These are phyloP conservation scores for Thuidium tamariscinum DNA, from an alignment of 225 moss, liverwort and hornwort genomes.

Conservation along the genomic window DNA sequence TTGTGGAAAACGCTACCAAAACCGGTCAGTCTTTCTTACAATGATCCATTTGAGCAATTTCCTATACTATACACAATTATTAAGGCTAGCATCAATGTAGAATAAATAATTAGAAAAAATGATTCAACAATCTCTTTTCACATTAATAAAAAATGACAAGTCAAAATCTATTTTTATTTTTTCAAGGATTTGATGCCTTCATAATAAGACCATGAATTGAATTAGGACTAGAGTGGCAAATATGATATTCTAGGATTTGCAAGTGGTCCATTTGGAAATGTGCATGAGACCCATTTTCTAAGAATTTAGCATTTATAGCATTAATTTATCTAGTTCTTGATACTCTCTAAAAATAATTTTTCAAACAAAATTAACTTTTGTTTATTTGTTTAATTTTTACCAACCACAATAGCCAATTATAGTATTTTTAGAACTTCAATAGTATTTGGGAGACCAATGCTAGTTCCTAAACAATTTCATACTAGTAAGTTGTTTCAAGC, in stretches of 20 bases:
- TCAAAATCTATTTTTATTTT: not conserved
- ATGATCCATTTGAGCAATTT: not conserved
- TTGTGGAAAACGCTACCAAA: no score
- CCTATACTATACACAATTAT: not conserved
- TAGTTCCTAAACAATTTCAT: not conserved
- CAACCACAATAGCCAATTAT: accelerated
- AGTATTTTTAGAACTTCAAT: not conserved
- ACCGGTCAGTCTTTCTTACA: no score
- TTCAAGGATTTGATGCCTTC: not conserved
- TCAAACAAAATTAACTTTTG: no score
- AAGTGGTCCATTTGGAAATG: not conserved
- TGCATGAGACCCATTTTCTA: not conserved
- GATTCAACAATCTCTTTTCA: accelerated
- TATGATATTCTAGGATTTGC: not conserved
- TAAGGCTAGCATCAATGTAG: no score
- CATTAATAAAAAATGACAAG: not conserved
- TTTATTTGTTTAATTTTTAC: not conserved
- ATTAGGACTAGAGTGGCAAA: no score
- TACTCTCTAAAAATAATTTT: no score
- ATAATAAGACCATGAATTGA: no score
- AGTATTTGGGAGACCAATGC: not conserved
- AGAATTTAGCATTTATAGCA: accelerated
- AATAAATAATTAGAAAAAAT: not conserved
- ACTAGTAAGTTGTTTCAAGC: not conserved
- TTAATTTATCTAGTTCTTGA: accelerated